phyloP scores from a whole-genome alignment of 2,329 filamentous ascomycete genomes.

The Cordyceps cicadae region DNA sequence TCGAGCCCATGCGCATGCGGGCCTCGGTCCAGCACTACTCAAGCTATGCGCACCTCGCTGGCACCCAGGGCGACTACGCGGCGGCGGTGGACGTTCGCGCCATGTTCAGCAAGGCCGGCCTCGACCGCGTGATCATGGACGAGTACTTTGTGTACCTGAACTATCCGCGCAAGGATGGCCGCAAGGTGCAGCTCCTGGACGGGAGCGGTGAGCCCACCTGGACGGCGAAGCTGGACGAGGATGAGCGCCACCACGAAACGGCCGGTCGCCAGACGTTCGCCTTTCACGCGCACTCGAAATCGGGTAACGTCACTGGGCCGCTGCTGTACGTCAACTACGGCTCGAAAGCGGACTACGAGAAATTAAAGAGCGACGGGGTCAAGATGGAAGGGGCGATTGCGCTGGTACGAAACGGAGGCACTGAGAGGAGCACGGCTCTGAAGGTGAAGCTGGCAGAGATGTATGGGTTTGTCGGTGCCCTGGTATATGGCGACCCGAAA shows the following conservation, averaged over 20 bases:
- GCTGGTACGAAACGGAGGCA: constrained; percentile 72
- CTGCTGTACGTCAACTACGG: constrained; percentile 92
- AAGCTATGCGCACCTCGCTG: constrained; percentile 79
- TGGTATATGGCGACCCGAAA: constrained; percentile 85
- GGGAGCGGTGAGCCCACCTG: constrained; percentile 57
- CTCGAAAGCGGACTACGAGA: constrained; percentile 71
- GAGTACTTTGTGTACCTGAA: constrained; percentile 87
- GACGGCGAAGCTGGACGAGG: constrained; percentile 79
- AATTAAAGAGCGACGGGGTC: constrained; percentile 61
- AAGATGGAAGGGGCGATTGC: constrained; percentile 72
- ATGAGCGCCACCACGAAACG: constrained; percentile 53
- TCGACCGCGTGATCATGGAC: constrained; percentile 70
- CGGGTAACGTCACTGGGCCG: constrained; percentile 77
- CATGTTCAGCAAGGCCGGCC: constrained; percentile 60
- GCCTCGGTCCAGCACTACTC: constrained; percentile 72
- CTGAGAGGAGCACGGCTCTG: constrained; percentile 61
- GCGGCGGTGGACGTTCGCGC: constrained; percentile 77
- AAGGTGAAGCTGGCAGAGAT: constrained; percentile 88
- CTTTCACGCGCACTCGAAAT: constrained; percentile 85
- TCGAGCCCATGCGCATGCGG: constrained; percentile 62
- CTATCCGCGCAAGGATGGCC: constrained; percentile 70
- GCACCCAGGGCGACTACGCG: constrained; percentile 86
- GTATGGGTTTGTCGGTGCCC: constrained; percentile 75
- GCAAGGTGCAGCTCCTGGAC: constrained; percentile 72
- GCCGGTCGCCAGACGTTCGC: constrained; percentile 61